These are phyloP conservation scores for Gymnopus androsaceus DNA, from an alignment of 1,284 basidiomycete species.

Conservation along the genomic window DNA sequence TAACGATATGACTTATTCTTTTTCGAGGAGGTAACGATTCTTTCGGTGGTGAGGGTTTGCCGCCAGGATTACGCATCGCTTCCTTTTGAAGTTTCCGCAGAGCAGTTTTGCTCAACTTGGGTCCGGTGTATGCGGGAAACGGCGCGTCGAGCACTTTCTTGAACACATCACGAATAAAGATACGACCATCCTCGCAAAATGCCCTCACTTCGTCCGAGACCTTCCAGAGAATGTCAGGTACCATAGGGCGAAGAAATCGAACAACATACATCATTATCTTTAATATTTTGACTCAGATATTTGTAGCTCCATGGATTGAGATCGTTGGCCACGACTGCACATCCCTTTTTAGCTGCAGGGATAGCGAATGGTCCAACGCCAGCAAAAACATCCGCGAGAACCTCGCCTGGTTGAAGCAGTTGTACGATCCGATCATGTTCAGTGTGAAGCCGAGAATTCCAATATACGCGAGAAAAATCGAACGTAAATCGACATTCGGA, in stretches of 20 bases:
- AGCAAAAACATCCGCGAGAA: constrained; percentile 93
- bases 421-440: constrained; percentile 89
- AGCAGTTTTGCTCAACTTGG: constrained; percentile 49
- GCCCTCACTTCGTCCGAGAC: constrained; percentile 69
- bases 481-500: constrained; percentile 87
- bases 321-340: constrained; percentile 90
- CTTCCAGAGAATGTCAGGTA: constrained; percentile 38
- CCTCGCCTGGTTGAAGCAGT: constrained; percentile 68
- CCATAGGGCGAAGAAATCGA: constrained; percentile 2
- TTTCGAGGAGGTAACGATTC: constrained; percentile 39
- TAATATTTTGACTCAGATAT: constrained; percentile 76
- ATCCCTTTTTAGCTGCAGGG: constrained; percentile 89
- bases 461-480: constrained; percentile 95
- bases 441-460: constrained; percentile 93
- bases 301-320: constrained; percentile 88
- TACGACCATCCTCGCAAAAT: constrained; percentile 81
- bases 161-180: constrained; percentile 73
- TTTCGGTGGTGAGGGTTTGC: constrained; percentile 14
- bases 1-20: constrained; percentile 85
- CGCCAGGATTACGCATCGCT: constrained; percentile 24
- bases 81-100: constrained; percentile 35
- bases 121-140: constrained; percentile 56
- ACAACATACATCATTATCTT: constrained; percentile 67
- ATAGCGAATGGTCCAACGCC: constrained; percentile 97
- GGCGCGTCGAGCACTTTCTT: constrained; percentile 60